Base-by-base conservation (phyloP, 768 basidiomycete species). In the Tephrocybe sp. region DNA sequence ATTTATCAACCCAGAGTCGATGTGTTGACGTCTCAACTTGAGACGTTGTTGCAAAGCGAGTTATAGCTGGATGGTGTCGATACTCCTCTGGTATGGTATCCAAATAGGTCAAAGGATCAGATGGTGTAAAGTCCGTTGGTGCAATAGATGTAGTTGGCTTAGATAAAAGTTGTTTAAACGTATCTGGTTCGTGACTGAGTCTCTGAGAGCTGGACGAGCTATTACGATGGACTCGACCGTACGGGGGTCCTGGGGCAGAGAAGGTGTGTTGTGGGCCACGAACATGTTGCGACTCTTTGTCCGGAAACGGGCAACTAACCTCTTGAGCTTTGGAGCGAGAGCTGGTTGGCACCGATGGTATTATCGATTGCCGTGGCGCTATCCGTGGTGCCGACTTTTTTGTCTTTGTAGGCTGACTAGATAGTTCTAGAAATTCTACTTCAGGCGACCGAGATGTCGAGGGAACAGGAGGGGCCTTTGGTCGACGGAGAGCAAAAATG, bases 1-100 rank as follows among this genome's bases (percentile, higher is more conserved):
- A 94, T 57, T 79, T 85, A 39, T 85, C 80, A 16, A 76, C 67
- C 91, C 92, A 94, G 11, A 78, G 65, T 33, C 80, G 74, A 31
- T 74, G 69, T 33, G 69, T 57, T 19, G 64, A 58, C 8, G 24
- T 21, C 23, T 53, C 45, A 25, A 41, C n/a, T 18, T 24, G 33
- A 1, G 49, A 6, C 7, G 24, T 42, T 0, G 44, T 41, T 4
- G 16, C 16, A 37, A 78, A 54, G 24, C 69, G 75, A 34, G 70
- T 57, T 56, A 85, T 78, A 6, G 73, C 79, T 52, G 84, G 80
- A 64, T 85, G 75, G 29, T 64, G 52, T 44, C 57, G 57, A 15
- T 75, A 68, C 43, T 68, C 69, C 13, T 54, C 43, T 24, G 68
- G 66, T 46, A 70, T 69, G 18, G 44, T 51, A 29, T 57, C 47